Evolutionary conservation across 139 green algal genomes (phyloP), one percentile per base, ranked within the genome.

Genomic region (Zygnema cylindricum): DNA sequence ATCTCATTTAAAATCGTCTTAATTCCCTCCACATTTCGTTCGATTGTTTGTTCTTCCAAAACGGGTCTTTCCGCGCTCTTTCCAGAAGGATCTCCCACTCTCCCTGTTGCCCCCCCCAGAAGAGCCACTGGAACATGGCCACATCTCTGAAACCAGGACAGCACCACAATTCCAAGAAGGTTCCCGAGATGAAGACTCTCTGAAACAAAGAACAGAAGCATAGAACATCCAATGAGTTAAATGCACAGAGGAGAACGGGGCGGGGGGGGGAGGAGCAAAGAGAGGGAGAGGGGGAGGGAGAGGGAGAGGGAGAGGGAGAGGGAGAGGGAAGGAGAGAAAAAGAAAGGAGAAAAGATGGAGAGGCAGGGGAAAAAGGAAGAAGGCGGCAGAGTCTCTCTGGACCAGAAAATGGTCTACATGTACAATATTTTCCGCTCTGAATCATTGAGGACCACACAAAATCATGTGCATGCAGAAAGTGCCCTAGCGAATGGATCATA

Each of bases 161-260:
- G 95, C 77, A 99, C 97, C 32, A 99, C 94, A 92, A 99, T 98
- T 75, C 97, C 96, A 38, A 99, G 94, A 69, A 99, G 93, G 94
- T 99, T 98, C 38, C 96, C 97, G 1, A 88, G 55, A 57, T 88
- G 82, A 1, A 88, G 82, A 7, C n/a, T 55, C 55, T 88, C 82
- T 79, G 79, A 42, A 21, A 54, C 23, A 84, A 49, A 54, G 25
- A 3, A 49, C n/a, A 73, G 57, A 25, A 73, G 57, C 57, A 25
- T 25, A 30, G 57, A 35, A 25, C 57, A 73, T 25, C 57, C 25
- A 73, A 30, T 30, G 30, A 73, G 57, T 30, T 25, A 30, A 73
- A 73, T 25, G 57, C 25, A 25, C 57, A 73, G 57, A 30, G 57
- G 57, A 30, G 30, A 30, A 30, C 25, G 30, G 57, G 30, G 57